Percentiles rank a stretch among this genome's conserved stretches.
Evolutionary conservation across 192 early-diverging fungal species (phyloP).

Genomic region (Rhizophagus sp.): DNA sequence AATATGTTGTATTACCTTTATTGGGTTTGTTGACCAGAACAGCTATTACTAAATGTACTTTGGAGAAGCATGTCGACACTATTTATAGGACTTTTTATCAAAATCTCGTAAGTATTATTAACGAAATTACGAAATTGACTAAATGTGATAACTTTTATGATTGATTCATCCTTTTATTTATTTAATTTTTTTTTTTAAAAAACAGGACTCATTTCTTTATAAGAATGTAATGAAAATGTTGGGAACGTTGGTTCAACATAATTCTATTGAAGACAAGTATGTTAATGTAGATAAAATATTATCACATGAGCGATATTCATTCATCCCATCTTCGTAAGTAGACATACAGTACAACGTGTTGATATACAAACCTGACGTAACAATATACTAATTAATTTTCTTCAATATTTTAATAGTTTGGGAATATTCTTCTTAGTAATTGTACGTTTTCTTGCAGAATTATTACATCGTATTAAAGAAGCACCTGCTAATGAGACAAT

Average conservation of each 20-base stretch:
- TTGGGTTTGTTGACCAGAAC: slow-evolving; percentile 35
- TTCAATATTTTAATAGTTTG: no score
- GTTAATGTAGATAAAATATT: neutral
- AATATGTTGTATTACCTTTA: slow-evolving; percentile 40
- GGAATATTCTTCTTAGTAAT: no score
- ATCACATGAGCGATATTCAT: no score
- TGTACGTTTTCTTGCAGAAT: no score
- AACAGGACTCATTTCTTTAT: slow-evolving; percentile 14
- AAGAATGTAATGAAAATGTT: slow-evolving; percentile 4
- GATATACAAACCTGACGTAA: no score
- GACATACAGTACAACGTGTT: no score
- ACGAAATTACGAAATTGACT: no score
- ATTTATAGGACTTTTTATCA: slow-evolving; percentile 38
- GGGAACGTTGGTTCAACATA: slow-evolving; percentile 28
- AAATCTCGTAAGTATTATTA: slow-evolving; percentile 11
- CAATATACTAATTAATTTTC: no score
- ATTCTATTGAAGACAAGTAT: slow-evolving; percentile 27
- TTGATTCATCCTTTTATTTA: neutral
- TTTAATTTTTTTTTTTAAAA: no score
- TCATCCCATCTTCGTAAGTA: no score
- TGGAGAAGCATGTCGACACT: slow-evolving; percentile 32
- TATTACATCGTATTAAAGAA: no score
- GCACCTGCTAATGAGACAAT: neutral
- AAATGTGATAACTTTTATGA: neutral
- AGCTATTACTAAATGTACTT: slow-evolving; percentile 34